Evolutionary conservation across 208 protist genomes (phyloP).

Genomic region (Crithidia thermophila): DNA sequence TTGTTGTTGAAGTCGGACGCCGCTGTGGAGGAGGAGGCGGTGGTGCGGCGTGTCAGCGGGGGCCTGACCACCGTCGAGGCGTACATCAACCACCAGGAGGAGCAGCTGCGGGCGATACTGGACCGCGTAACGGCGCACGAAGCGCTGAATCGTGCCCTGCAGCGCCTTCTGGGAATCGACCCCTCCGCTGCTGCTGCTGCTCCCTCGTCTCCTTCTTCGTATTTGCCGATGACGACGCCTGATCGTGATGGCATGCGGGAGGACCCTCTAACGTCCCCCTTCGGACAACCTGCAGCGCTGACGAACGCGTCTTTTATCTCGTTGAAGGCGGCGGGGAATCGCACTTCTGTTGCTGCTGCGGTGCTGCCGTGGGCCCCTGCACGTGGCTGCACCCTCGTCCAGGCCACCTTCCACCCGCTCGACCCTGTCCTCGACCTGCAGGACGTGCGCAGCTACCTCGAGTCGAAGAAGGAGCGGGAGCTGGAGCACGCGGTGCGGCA

Average conservation of each 20-base stretch:
- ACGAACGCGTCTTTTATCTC: neutral
- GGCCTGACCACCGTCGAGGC: neutral
- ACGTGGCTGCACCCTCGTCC: neutral
- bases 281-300: neutral
- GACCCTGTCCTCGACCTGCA: constrained; percentile 4
- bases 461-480: neutral
- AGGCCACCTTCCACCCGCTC: constrained; percentile 15
- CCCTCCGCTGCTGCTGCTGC: too few relatives aligned
- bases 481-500: neutral
- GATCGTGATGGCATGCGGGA: neutral
- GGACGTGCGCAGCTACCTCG: constrained; percentile 3
- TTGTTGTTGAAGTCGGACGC: neutral
- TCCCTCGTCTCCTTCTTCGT: too few relatives aligned
- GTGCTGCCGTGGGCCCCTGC: neutral
- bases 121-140: neutral
- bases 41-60: neutral
- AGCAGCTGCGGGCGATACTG: neutral
- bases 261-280: neutral
- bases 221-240: too few relatives aligned
- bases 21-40: neutral
- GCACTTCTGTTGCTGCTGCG: too few relatives aligned
- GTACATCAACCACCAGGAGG: constrained; percentile 1
- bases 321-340: too few relatives aligned
- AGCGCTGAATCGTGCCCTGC: neutral
- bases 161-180: neutral